Percentiles rank a stretch among this genome's conserved stretches.
Evolutionary conservation across 2,329 filamentous ascomycete species (phyloP).

Genomic region (Talaromyces rugulosus): DNA sequence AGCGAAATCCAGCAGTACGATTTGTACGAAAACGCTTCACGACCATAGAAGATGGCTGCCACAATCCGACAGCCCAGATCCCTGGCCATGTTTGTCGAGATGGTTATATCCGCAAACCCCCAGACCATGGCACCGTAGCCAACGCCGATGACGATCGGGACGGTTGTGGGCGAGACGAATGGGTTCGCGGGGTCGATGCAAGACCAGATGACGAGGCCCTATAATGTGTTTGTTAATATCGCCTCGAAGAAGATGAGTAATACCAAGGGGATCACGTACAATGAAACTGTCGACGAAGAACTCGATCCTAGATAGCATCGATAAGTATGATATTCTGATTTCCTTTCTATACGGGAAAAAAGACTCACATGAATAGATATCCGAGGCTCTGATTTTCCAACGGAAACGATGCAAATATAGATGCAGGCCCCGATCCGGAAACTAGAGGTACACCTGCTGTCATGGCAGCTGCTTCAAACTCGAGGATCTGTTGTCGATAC

Average conservation of each 20-base stretch:
- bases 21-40: conserved; percentile 45
- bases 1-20: conserved; percentile 52
- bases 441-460: conserved; percentile 33
- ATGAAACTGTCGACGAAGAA: conserved; percentile 58
- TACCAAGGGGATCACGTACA: conserved; percentile 21
- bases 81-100: conserved; percentile 55
- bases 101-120: conserved; percentile 54
- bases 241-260: background rate
- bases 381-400: conserved; percentile 50
- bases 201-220: conserved; percentile 56
- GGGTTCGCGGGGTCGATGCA: conserved; percentile 56
- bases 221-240: conserved; percentile 1
- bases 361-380: conserved; percentile 47
- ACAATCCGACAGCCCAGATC: conserved; percentile 59
- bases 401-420: conserved; percentile 54
- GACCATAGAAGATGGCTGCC: conserved; percentile 54
- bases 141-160: conserved; percentile 54
- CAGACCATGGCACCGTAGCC: conserved; percentile 53
- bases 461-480: conserved; percentile 36
- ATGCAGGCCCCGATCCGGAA: conserved; percentile 50
- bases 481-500: conserved; percentile 51
- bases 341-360: background rate
- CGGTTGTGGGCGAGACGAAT: conserved; percentile 46
- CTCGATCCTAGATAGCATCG: conserved; percentile 38
- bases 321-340: background rate